Evolutionary conservation across 495 filamentous ascomycete species (phyloP).

Genomic region (Daldinia grandis): DNA sequence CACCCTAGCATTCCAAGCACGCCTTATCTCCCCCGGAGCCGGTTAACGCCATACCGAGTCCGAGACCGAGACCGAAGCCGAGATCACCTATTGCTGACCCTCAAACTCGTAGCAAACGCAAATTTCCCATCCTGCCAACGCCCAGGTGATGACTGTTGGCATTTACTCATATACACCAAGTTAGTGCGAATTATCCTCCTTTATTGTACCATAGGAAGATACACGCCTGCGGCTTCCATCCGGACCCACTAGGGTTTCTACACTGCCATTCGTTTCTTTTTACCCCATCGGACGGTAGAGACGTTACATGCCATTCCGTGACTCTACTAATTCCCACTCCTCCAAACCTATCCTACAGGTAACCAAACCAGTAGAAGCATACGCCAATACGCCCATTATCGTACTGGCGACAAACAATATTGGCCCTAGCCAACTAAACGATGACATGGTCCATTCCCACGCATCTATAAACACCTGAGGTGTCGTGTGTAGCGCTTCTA

Average conservation of each 20-base stretch:
- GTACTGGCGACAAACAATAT: neutral
- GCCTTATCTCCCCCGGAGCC: neutral
- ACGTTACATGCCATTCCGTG: neutral
- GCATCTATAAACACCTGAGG: slow-evolving; percentile 9
- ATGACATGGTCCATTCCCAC: neutral
- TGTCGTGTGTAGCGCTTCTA: neutral
- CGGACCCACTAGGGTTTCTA: neutral
- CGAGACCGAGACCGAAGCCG: neutral
- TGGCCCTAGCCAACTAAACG: neutral
- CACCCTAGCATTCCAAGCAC: neutral
- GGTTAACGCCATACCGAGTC: neutral
- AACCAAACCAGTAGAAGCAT: slow-evolving; percentile 1
- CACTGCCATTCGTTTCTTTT: neutral
- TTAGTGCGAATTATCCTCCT: neutral
- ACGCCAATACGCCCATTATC: neutral
- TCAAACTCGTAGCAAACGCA: slow-evolving; percentile 2
- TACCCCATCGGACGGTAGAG: neutral
- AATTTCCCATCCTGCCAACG: neutral
- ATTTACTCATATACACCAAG: neutral
- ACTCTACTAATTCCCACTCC: neutral
- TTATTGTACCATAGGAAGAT: neutral
- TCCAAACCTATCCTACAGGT: slow-evolving; percentile 11
- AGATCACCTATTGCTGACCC: neutral
- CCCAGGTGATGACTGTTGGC: neutral
- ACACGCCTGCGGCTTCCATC: neutral